phyloP scores from a whole-genome alignment of 83 land plant genomes.

The Isoetes engelmannii region DNA sequence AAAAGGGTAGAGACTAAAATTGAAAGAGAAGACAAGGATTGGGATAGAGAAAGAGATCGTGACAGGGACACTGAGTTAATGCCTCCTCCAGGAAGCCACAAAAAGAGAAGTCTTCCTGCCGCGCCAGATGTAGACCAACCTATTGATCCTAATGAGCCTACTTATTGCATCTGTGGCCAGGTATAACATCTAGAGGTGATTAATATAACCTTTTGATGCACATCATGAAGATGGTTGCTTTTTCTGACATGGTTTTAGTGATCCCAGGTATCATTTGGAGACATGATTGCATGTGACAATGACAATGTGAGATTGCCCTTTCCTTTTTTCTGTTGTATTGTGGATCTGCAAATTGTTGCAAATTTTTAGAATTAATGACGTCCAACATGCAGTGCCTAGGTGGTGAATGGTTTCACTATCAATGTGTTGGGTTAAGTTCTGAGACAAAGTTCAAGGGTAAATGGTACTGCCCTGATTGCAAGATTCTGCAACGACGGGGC shows the following conservation, averaged over 20 bases:
- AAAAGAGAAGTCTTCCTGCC: slow-evolving; percentile 47
- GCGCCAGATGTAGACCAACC: slow-evolving; percentile 81
- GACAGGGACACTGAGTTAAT: slow-evolving; percentile 90
- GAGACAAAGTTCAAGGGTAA: slow-evolving; percentile 96
- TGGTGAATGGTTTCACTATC: slow-evolving; percentile 99
- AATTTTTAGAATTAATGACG: background rate
- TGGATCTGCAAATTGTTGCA: slow-evolving; percentile 4
- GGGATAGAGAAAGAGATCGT: slow-evolving; percentile 69
- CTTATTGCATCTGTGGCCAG: slow-evolving; percentile 92
- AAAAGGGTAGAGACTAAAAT: slow-evolving; percentile 54
- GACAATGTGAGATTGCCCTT: slow-evolving; percentile 53
- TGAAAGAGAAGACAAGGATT: slow-evolving; percentile 23
- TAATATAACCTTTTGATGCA: background rate
- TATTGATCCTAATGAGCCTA: slow-evolving; percentile 92
- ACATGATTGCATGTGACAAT: slow-evolving; percentile 99
- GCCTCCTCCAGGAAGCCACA: slow-evolving; percentile 96
- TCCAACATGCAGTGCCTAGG: slow-evolving; percentile 71
- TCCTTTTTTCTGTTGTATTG: slow-evolving; percentile 3
- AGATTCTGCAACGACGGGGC: slow-evolving; percentile 33
- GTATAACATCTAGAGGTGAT: slow-evolving; percentile 20
- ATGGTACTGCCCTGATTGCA: slow-evolving; percentile 95
- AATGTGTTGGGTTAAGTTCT: slow-evolving; percentile 89
- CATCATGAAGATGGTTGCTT: background rate
- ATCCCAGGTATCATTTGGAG: slow-evolving; percentile 91
- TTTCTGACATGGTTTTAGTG: background rate